phyloP scores from a whole-genome alignment of 345 rosid species.

The Salix koriyanagi region DNA sequence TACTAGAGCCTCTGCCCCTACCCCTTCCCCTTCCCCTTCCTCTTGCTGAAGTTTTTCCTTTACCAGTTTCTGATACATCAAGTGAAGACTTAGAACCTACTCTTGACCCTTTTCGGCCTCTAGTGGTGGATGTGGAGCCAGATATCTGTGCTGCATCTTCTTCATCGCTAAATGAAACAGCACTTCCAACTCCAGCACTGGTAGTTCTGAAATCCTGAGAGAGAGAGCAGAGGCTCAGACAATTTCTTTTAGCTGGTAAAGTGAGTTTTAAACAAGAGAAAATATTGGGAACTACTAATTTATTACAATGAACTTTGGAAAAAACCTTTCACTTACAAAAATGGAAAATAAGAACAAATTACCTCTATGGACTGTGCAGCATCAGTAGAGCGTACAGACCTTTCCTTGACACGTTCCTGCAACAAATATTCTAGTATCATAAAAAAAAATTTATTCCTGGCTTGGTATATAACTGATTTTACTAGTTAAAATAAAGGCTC shows the following conservation, averaged over 20 bases:
- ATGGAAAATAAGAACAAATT: constrained; percentile 5
- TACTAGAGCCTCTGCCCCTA: constrained; percentile 54
- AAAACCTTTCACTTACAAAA: background rate
- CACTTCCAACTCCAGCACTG: constrained; percentile 49
- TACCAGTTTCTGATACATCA: constrained; percentile 37
- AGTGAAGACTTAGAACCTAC: constrained; percentile 42
- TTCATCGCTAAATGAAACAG: constrained; percentile 83
- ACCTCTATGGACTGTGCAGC: constrained; percentile 60
- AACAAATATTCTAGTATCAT: constrained; percentile 1
- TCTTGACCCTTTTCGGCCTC: constrained; percentile 58
- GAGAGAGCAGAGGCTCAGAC: constrained; percentile 15
- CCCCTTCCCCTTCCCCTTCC: constrained; percentile 83
- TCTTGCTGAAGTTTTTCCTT: constrained; percentile 65
- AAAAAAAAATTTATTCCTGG: constrained; percentile 8
- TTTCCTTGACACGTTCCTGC: constrained; percentile 86
- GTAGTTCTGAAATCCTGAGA: constrained; percentile 48
- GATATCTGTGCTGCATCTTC: constrained; percentile 62
- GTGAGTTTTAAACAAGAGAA: too few species aligned
- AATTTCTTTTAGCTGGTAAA: background rate
- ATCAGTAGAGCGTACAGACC: constrained; percentile 59
- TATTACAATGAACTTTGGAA: background rate
- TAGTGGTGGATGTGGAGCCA: constrained; percentile 42
- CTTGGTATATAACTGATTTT: too few species aligned
- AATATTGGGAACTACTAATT: background rate
- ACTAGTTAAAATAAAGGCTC: too few species aligned